A percentile compares a stretch with the other conserved stretches of the same genome.
Evolutionary conservation across 257 asterid genomes (phyloP).

Genomic region (Fraxinus americana): DNA sequence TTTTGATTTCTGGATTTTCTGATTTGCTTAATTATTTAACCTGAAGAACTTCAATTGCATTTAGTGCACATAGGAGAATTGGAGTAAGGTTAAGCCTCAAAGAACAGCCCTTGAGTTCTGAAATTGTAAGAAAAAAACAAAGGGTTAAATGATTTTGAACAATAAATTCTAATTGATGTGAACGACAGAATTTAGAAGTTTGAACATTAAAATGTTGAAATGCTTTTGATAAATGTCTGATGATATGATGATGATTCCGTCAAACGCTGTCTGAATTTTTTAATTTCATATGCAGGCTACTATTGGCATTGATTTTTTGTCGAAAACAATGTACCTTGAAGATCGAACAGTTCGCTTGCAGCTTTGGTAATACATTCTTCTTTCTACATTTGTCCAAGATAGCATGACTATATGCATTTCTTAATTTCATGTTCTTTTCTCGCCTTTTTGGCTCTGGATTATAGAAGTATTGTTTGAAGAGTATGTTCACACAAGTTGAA

Average conservation of each 20-base stretch:
- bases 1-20: neutral
- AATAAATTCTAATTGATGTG: neutral
- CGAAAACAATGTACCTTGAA: slow-evolving; percentile 73
- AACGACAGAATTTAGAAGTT: neutral
- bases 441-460: neutral
- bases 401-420: neutral
- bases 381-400: neutral
- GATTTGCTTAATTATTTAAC: neutral
- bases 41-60: neutral
- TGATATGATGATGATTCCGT: neutral
- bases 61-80: neutral
- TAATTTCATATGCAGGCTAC: slow-evolving; percentile 43
- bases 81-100: neutral
- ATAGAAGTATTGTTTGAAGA: neutral
- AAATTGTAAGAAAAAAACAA: neutral
- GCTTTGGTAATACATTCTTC: slow-evolving; percentile 37
- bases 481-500: neutral
- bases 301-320: slow-evolving; percentile 63
- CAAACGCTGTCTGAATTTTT: neutral
- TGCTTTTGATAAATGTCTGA: neutral
- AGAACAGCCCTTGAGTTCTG: neutral
- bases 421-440: neutral
- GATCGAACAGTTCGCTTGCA: slow-evolving; percentile 71
- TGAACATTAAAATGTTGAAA: neutral
- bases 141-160: neutral